Percentiles rank a stretch among this genome's conserved stretches.
phyloP scores from a whole-genome alignment of 495 filamentous ascomycete genomes.

The Penicillium mononematosum region DNA sequence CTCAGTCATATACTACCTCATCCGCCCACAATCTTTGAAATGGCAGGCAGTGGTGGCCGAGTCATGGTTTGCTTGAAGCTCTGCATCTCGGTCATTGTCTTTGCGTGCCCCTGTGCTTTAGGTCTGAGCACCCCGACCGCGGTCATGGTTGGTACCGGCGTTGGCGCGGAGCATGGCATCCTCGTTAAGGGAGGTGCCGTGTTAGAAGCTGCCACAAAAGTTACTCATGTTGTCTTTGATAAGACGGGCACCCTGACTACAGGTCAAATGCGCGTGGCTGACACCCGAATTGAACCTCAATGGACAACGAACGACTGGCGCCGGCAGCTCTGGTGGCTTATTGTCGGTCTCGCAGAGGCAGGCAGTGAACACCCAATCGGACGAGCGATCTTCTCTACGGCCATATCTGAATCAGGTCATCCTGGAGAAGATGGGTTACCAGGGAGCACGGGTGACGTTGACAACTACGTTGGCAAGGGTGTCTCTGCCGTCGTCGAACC shows the following conservation, averaged over 20 bases:
- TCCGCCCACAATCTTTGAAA: conserved; percentile 87
- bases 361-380: conserved; percentile 94
- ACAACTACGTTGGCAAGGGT: conserved; percentile 79
- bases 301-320: conserved; percentile 71
- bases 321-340: conserved; percentile 84
- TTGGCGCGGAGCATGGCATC: conserved; percentile 96
- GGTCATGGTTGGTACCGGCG: conserved; percentile 97
- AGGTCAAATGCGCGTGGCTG: conserved; percentile 89
- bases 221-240: conserved; percentile 95
- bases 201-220: conserved; percentile 86
- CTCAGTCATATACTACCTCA: conserved; percentile 79
- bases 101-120: conserved; percentile 94
- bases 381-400: conserved; percentile 71
- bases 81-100: conserved; percentile 98
- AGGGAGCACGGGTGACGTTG: conserved; percentile 80
- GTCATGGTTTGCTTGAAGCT: conserved; percentile 97
- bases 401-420: conserved; percentile 70
- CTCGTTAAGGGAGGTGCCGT: conserved; percentile 94
- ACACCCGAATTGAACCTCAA: conserved; percentile 58
- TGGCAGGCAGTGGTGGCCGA: conserved; percentile 76
- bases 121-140: conserved; percentile 93
- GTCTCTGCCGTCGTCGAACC: conserved; percentile 82
- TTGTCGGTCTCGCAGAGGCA: conserved; percentile 90
- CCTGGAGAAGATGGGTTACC: conserved; percentile 71
- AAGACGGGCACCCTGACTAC: conserved; percentile 97